These are phyloP conservation scores for Trichoderma hamatum DNA, from an alignment of 2,329 filamentous ascomycete genomes.

Conservation along the genomic window DNA sequence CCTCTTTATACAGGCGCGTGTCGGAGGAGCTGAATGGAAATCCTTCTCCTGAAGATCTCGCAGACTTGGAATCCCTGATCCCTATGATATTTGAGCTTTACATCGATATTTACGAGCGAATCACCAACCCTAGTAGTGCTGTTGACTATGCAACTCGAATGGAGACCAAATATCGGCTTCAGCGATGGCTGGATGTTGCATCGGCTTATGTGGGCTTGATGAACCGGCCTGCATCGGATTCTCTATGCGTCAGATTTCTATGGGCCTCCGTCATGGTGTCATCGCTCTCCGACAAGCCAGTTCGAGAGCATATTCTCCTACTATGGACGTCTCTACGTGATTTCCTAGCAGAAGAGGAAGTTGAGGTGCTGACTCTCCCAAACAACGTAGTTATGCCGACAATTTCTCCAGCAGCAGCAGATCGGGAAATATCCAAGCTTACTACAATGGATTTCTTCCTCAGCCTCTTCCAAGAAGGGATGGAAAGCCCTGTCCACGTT, in stretches of 20 bases:
- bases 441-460: constrained; percentile 97
- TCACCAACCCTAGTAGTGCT: constrained; percentile 59
- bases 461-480: constrained; percentile 81
- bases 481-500: constrained; percentile 76
- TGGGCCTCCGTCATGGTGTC: constrained; percentile 61
- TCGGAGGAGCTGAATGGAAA: constrained; percentile 46
- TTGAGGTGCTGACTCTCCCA: constrained; percentile 61
- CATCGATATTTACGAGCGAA: constrained; percentile 62
- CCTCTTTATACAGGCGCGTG: constrained; percentile 53
- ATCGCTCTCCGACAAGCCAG: constrained; percentile 55
- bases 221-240: constrained; percentile 40
- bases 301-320: constrained; percentile 59
- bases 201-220: constrained; percentile 48
- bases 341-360: constrained; percentile 47
- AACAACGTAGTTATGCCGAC: constrained; percentile 92
- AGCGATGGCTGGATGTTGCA: constrained; percentile 56
- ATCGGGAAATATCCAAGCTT: constrained; percentile 87
- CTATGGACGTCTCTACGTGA: constrained; percentile 63
- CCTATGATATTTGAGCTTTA: constrained; percentile 66
- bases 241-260: constrained; percentile 55
- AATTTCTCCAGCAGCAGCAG: constrained; percentile 78
- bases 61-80: constrained; percentile 48
- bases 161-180: constrained; percentile 54
- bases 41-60: constrained; percentile 34
- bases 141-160: constrained; percentile 53